Base-by-base conservation (phyloP, 1,284 basidiomycete species). In the Melampsora abietis-canadensis region DNA sequence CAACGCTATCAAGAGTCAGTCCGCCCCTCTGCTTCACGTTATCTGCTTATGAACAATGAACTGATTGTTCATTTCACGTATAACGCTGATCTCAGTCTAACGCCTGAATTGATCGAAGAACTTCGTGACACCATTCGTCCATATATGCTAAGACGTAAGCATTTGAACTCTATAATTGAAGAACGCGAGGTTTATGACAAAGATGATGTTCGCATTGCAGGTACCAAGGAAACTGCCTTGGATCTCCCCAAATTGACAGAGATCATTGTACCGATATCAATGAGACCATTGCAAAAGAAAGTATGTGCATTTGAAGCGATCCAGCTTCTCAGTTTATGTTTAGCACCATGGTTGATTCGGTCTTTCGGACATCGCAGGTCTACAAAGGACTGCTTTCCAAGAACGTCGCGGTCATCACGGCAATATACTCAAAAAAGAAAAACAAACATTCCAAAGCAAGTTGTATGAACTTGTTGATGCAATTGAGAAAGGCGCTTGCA, bases 221-320 rank as follows among this genome's bases (percentile, higher is more conserved):
- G 73, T 34, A 75, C 73, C 2, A 75, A 75, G 66, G 73, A 75
- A 21, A 63, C 73, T 14, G 73, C 62, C 31, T 75, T 75, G 27
- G 73, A 75, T 44, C 66, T 75, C 10, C 73, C 31, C 37, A 59
- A 31, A 21, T 73, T 83, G 84, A 82, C 84, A 66, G 86, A 86
- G 77, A 84, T 86, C 74, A 95, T 97, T 78, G 89, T 98, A 0
- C 95, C 95, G 0, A 86, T 97, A 47, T 92, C 92, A 14, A 89
- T 98, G 87, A 86, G 91, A 0, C 87, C 89, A 0, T 82, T 97
- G 40, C 95, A 98, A 81, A 92, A 92, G 81, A 88, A 92, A 79
- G 86, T 98, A 8, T 51, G 6, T 14, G 21, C 40, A 59, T 61
- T 66, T 40, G 37, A n/a, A n/a, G 10, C 37, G 19, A 19, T 66